These are phyloP conservation scores for Alternaria sp. DNA, from an alignment of 2,329 filamentous ascomycete species.

Conservation along the genomic window DNA sequence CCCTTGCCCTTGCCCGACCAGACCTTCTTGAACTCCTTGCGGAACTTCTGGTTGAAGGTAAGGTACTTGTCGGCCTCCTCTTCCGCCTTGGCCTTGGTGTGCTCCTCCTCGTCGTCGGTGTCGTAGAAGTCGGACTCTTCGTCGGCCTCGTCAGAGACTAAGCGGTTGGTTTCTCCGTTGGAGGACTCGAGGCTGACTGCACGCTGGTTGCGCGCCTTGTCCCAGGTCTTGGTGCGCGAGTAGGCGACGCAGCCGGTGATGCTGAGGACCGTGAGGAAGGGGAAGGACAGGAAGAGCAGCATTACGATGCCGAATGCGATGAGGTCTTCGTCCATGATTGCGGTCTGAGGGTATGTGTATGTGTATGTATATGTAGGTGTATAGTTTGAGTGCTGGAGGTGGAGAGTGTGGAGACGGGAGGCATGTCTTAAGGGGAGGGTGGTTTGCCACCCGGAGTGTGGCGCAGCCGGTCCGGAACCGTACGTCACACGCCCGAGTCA, in stretches of 20 bases:
- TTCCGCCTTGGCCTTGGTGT: conserved; percentile 37
- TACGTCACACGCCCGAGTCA: conserved; percentile 2
- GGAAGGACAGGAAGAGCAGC: conserved; percentile 32
- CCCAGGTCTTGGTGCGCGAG: conserved; percentile 41
- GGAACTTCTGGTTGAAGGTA: conserved; percentile 39
- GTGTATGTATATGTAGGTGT: neutral
- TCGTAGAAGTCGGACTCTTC: conserved; percentile 36
- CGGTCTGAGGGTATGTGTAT: neutral
- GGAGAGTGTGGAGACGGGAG: neutral
- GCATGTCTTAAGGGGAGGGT: neutral
- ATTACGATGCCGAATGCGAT: conserved; percentile 32
- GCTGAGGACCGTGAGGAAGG: conserved; percentile 28
- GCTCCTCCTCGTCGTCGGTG: conserved; percentile 39
- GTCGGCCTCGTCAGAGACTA: conserved; percentile 15
- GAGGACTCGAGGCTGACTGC: conserved; percentile 29
- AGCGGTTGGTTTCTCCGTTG: conserved; percentile 19
- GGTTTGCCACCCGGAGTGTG: conserved; percentile 11
- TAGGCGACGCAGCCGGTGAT: conserved; percentile 35
- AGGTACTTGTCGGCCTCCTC: conserved; percentile 34
- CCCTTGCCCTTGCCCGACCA: conserved; percentile 38
- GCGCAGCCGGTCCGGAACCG: conserved; percentile 4
- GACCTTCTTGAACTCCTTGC: conserved; percentile 38
- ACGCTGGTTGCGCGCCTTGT: conserved; percentile 34
- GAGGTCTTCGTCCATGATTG: conserved; percentile 38
- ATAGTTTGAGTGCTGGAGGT: neutral